phyloP scores from a whole-genome alignment of 257 asterid species.

The Solanum phureja region DNA sequence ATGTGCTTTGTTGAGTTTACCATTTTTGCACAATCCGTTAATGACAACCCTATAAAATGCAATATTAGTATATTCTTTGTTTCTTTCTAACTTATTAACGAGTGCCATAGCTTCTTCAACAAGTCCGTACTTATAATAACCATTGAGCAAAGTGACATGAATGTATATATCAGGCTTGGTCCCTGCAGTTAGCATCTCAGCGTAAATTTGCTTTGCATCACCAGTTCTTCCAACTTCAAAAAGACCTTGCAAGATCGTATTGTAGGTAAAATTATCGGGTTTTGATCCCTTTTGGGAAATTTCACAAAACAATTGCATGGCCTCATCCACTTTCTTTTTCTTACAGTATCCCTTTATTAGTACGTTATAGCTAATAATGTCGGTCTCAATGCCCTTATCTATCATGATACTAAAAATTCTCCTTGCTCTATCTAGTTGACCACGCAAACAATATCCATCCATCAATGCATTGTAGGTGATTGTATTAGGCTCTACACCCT shows the following conservation, averaged over 20 bases:
- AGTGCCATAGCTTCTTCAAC: not conserved
- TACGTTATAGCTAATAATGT: not conserved
- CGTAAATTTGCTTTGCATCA: not conserved
- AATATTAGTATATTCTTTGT: not conserved
- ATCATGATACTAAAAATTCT: not conserved
- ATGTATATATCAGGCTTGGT: not conserved
- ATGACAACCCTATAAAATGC: not conserved
- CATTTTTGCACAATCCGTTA: not conserved
- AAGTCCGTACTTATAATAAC: not conserved
- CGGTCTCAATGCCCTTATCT: not conserved
- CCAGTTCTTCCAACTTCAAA: not conserved
- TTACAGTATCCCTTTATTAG: not conserved
- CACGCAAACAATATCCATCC: not conserved
- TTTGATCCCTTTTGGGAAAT: not conserved
- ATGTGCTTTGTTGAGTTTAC: not conserved
- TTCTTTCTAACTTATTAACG: not conserved
- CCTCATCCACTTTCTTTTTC: accelerated
- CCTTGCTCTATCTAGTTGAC: not conserved
- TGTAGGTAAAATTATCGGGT: not conserved
- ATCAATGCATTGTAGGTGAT: not conserved
- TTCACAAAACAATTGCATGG: not conserved
- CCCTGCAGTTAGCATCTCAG: not conserved
- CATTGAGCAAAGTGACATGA: not conserved
- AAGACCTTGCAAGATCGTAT: not conserved
- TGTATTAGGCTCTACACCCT: not conserved